Evolutionary conservation across 1,284 basidiomycete genomes (phyloP), one percentile per base, ranked within the genome.

Genomic region (Phenoliferia sp.): DNA sequence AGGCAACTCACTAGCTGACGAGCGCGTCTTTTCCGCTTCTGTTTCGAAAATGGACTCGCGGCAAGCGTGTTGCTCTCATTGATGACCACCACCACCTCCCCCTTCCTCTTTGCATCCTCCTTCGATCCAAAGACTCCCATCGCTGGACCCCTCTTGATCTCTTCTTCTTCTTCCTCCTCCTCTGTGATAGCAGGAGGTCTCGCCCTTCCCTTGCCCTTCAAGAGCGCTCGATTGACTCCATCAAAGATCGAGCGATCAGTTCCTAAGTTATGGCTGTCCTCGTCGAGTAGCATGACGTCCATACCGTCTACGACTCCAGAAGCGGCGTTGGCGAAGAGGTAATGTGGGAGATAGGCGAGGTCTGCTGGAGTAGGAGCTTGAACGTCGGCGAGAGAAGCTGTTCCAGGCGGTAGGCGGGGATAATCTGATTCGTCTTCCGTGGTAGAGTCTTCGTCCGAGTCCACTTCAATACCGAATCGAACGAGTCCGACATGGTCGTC

Each of bases 401-500:
- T 72, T 22, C 57, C 72, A 34, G 67, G 69, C 12, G 67, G 67
- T 34, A 66, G 62, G 9, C 66, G 68, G 50, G 63, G 64, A 54
- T 67, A 65, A 28, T 69, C 69, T 32, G 63, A 67, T 33, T 65
- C 70, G 26, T 59, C 48, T 12, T 59, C 60, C 5, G 32, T 62
- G 34, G 61, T 64, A 48, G 67, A 67, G 15, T 66, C 67, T n/a
- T n/a, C n/a, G n/a, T n/a, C n/a, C 17, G 62, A 62, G n/a, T 69
- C 69, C 35, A 63, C 71, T 35, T 75, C 73, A 26, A 76, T 74
- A 3, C 76, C 76, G 29, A 76, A 69, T 35, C 75, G 63, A 9
- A 73, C 73, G 26, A 75, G 71, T 31, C 70, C 70, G 50, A 75
- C 64, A 35, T 71, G 71, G 63, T 73, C 75, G 32, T 74, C 72